Conservation (phyloP, 306 rosid species). For the Cucurbita moschata region DNA sequence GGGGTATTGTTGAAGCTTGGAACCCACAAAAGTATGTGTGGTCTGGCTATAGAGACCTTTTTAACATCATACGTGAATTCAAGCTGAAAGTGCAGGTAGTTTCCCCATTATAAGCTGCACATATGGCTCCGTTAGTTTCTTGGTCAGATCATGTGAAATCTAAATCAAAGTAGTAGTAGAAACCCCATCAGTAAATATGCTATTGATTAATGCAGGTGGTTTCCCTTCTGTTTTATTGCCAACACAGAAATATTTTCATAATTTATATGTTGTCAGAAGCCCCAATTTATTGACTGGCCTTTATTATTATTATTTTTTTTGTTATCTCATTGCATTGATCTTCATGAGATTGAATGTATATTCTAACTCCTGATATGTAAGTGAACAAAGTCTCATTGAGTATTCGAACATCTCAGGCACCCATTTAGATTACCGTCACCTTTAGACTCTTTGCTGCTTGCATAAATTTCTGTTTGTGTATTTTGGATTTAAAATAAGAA, state of each 20-base stretch:
- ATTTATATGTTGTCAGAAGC: background rate
- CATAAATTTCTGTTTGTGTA: background rate
- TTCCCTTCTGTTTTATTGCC: background rate
- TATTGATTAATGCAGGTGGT: background rate
- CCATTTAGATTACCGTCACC: background rate
- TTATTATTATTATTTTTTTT: no score
- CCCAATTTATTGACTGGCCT: background rate
- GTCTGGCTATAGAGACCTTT: conserved; percentile 91
- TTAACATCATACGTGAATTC: conserved; percentile 58
- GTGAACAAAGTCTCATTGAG: background rate
- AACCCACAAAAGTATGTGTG: conserved; percentile 74
- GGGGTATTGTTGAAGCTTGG: conserved; percentile 96
- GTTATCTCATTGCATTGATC: background rate
- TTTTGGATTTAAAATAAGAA: background rate
- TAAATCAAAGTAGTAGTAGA: background rate
- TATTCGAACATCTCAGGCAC: background rate
- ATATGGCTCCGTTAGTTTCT: background rate
- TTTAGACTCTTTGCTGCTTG: background rate
- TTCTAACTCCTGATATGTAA: background rate
- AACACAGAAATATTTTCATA: background rate
- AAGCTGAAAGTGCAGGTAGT: conserved; percentile 77
- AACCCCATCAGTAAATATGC: background rate
- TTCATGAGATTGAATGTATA: background rate
- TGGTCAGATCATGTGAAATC: background rate
- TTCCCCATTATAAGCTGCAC: background rate